Evolutionary conservation across 345 rosid genomes (phyloP).

Genomic region (Arabidopsis suecica): DNA sequence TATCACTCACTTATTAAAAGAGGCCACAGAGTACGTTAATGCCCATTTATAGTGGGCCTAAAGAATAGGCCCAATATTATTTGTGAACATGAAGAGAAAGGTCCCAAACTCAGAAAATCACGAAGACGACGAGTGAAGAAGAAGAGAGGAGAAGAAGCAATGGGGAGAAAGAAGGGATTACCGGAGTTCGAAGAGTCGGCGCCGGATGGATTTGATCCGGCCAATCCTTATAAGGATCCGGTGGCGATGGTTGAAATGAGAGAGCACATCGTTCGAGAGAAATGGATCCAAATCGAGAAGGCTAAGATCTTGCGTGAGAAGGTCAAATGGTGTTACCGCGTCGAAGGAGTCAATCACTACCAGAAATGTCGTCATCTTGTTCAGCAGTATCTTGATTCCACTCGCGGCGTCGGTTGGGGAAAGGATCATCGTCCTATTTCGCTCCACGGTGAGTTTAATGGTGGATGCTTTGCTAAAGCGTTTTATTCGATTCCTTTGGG

Average conservation of each 20-base stretch:
- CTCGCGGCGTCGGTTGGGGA: constrained; percentile 99
- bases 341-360: constrained; percentile 95
- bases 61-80: constrained; percentile 6
- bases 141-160: constrained; percentile 40
- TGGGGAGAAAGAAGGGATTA: constrained; percentile 95
- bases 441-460: constrained; percentile 66
- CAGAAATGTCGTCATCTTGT: constrained; percentile 98
- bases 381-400: constrained; percentile 86
- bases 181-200: constrained; percentile 94
- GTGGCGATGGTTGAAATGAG: constrained; percentile 99
- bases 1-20: not conserved
- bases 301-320: constrained; percentile 94
- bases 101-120: not conserved
- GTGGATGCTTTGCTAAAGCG: not conserved
- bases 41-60: not conserved
- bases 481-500: not conserved
- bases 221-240: constrained; percentile 90
- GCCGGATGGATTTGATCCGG: constrained; percentile 95
- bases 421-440: constrained; percentile 94
- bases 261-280: constrained; percentile 93
- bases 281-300: constrained; percentile 98
- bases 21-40: not conserved
- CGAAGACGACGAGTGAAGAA: constrained; percentile 13
- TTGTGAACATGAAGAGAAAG: not conserved
- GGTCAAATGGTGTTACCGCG: constrained; percentile 94